Base-by-base conservation (phyloP, 2,329 filamentous ascomycete genomes). In the Cercospora sp. region DNA sequence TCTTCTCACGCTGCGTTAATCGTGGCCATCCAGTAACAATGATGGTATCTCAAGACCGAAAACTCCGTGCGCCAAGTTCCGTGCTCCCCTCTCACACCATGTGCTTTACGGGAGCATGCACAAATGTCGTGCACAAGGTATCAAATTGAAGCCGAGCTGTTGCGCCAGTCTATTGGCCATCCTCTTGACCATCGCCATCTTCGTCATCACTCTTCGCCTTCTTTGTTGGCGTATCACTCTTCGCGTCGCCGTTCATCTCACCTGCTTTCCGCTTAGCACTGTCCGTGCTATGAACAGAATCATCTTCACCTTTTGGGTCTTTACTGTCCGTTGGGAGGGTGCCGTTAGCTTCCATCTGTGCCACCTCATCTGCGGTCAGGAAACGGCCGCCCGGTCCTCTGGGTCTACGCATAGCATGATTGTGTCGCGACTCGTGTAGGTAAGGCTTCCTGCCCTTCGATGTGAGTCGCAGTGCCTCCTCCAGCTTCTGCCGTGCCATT, bases 391-490 rank as follows among this genome's bases (percentile, higher is more conserved):
- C 95, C 0, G 95, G 95, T 16, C 95, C 95, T 78, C 95, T 89
- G 30, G 95, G 95, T 75, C 95, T 86, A 67, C 95, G 89, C 95
- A 99, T 99, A 9, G 95, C 95, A 80, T 99, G 95, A 77, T 98
- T 98, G 80, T 99, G 95, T 76, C 95, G 88, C 28, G 94, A 98
- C 79, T 99, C 95, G 81, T 99, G 95, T 33, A 99, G 86, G 76
- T 99, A 99, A 3, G 95, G 95, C 82, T 97, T 98, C 40, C 95
- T 89, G 28, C 94, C 94, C 82, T 99, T 99, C 9, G 91, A 96
- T 0, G 95, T 98, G 67, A 98, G 83, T 51, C 95, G 89, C 53
- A 99, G 82, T 64, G 94, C 92, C 79, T 99, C 95, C 79, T 99
- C 95, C 16, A 99, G 85, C 78, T 92, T 93, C 80, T 98, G 95